Evolutionary conservation across 352 stramenopile species (phyloP).

Genomic region (Phytopythium montanum): DNA sequence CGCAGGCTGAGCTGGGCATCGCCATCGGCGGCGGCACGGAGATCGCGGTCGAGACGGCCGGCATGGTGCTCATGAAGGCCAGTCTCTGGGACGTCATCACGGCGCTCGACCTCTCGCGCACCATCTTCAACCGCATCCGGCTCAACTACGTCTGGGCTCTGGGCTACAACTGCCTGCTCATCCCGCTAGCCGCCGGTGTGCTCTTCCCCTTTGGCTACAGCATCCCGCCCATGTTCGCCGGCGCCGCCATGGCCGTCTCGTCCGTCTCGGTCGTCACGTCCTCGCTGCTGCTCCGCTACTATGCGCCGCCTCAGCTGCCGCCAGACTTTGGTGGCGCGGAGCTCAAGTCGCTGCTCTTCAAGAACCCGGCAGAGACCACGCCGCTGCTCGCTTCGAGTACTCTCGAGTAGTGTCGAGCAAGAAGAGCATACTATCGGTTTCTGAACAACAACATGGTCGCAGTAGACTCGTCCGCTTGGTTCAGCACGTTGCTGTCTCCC

Average conservation of each 20-base stretch:
- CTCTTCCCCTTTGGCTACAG: constrained; percentile 93
- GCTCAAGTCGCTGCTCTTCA: constrained; percentile 78
- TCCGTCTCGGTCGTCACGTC: constrained; percentile 96
- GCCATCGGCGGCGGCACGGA: constrained; percentile 94
- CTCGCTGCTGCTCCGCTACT: constrained; percentile 92
- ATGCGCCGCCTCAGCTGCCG: constrained; percentile 75
- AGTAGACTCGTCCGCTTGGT: too few relatives aligned
- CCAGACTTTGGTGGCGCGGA: constrained; percentile 55
- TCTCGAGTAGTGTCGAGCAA: constrained; percentile 47
- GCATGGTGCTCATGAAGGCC: constrained; percentile 92
- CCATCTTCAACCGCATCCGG: constrained; percentile 96
- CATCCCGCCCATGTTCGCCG: constrained; percentile 96
- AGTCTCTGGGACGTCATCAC: constrained; percentile 94
- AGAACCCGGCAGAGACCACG: constrained; percentile 72
- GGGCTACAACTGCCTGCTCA: constrained; percentile 97
- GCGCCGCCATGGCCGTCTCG: constrained; percentile 95
- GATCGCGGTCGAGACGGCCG: constrained; percentile 97
- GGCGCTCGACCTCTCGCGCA: constrained; percentile 94
- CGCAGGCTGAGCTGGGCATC: constrained; percentile 97
- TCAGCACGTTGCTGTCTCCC: too few relatives aligned
- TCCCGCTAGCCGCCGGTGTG: constrained; percentile 96
- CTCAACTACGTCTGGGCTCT: constrained; percentile 98
- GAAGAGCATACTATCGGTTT: too few relatives aligned
- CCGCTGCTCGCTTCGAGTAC: constrained; percentile 70
- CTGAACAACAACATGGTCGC: too few relatives aligned